phyloP scores from a whole-genome alignment of 2,329 filamentous ascomycete species.

The Aspergillus thermomutatus region DNA sequence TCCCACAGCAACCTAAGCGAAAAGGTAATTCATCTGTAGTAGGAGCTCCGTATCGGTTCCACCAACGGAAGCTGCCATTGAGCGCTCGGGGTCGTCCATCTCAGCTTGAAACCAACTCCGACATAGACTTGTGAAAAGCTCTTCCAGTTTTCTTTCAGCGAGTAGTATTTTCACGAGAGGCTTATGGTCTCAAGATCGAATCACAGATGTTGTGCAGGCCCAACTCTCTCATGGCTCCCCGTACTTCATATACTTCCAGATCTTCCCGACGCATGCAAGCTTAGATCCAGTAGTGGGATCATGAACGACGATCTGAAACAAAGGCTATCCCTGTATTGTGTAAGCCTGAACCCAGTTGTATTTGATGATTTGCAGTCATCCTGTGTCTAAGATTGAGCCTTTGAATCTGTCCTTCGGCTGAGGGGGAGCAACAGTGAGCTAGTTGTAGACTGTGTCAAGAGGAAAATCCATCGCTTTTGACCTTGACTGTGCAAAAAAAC shows the following conservation, averaged over 20 bases:
- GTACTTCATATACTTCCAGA: background rate
- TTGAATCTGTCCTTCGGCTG: background rate
- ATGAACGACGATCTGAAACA: background rate
- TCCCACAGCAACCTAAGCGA: background rate
- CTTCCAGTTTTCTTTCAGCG: background rate
- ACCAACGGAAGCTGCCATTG: background rate
- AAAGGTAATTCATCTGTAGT: background rate
- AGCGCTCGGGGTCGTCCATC: background rate
- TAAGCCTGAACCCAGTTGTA: background rate
- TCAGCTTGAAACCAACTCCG: background rate
- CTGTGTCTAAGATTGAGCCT: background rate
- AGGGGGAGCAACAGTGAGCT: background rate
- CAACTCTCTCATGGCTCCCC: background rate
- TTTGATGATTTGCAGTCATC: background rate
- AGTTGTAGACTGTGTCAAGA: background rate
- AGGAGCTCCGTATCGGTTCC: background rate
- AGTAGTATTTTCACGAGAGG: background rate
- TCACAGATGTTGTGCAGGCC: background rate
- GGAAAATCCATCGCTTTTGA: background rate
- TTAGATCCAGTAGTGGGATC: background rate
- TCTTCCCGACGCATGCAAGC: background rate
- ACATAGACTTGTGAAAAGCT: background rate
- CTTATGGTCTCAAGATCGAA: background rate
- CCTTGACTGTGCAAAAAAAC: background rate
- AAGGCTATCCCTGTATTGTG: background rate